These are phyloP conservation scores for Melaleuca quinquenervia DNA, from an alignment of 345 rosid genomes.

Conservation along the genomic window DNA sequence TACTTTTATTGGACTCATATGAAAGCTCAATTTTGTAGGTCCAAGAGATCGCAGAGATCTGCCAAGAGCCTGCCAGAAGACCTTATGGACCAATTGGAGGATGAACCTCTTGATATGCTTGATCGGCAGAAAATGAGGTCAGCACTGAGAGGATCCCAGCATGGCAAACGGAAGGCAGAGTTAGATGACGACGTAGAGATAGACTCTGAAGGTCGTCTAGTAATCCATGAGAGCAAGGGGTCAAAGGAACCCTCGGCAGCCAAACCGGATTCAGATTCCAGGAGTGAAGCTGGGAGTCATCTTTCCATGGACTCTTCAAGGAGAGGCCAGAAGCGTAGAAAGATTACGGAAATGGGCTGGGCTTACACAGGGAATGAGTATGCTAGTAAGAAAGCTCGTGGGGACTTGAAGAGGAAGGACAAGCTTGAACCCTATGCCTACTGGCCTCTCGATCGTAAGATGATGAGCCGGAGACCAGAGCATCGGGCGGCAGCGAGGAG, in stretches of 20 bases:
- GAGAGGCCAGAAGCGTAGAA: slow-evolving; percentile 56
- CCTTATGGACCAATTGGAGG: slow-evolving; percentile 53
- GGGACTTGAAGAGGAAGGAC: slow-evolving; percentile 78
- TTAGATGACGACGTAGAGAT: slow-evolving; percentile 82
- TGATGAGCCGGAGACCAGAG: slow-evolving; percentile 90
- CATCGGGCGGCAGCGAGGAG: slow-evolving; percentile 78
- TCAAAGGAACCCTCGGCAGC: slow-evolving; percentile 29
- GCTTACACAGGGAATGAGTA: slow-evolving; percentile 85
- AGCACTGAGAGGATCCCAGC: slow-evolving; percentile 53
- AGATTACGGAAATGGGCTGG: slow-evolving; percentile 69
- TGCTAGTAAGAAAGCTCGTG: slow-evolving; percentile 80
- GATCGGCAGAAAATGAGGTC: slow-evolving; percentile 68
- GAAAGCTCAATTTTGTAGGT: slow-evolving; percentile 17
- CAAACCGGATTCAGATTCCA: slow-evolving; percentile 36
- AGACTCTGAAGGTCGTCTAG: slow-evolving; percentile 68
- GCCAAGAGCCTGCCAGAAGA: slow-evolving; percentile 70
- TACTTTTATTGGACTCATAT: not conserved
- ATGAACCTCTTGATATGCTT: slow-evolving; percentile 88
- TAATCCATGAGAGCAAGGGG: slow-evolving; percentile 46
- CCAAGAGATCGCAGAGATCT: slow-evolving; percentile 36
- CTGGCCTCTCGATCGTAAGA: slow-evolving; percentile 96
- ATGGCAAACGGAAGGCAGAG: slow-evolving; percentile 46
- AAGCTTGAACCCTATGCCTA: slow-evolving; percentile 94
- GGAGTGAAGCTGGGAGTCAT: slow-evolving; percentile 47
- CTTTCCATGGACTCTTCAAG: slow-evolving; percentile 33